These are phyloP conservation scores for Litchi chinensis DNA, from an alignment of 345 rosid species.

Conservation along the genomic window DNA sequence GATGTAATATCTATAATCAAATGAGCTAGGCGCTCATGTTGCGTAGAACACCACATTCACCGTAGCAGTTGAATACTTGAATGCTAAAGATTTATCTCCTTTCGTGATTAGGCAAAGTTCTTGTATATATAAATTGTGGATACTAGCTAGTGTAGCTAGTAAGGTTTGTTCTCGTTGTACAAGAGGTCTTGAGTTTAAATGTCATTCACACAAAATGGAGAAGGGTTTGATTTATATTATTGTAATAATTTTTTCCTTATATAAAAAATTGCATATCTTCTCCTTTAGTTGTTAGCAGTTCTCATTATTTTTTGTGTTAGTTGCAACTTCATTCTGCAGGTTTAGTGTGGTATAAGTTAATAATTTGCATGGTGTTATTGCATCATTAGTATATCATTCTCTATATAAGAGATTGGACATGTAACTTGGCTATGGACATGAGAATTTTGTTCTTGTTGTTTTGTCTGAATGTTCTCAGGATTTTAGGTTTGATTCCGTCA, in stretches of 20 bases:
- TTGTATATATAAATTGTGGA: neutral
- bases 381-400: neutral
- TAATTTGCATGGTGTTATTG: neutral
- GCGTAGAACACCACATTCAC: neutral
- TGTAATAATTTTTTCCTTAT: neutral
- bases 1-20: neutral
- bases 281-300: neutral
- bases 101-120: neutral
- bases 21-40: neutral
- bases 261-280: neutral
- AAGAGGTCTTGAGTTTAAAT: neutral
- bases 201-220: neutral
- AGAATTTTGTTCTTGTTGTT: neutral
- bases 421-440: neutral
- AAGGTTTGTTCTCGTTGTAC: neutral
- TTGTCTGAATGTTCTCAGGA: neutral
- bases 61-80: neutral
- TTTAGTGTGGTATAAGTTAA: neutral
- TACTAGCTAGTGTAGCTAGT: neutral
- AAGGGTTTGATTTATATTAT: neutral
- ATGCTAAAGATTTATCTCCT: neutral
- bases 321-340: neutral
- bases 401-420: neutral
- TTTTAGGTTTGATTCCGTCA: neutral
- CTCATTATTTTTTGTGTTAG: constrained; percentile 4